phyloP scores from a whole-genome alignment of 768 basidiomycete genomes.

The Mycena floridula region DNA sequence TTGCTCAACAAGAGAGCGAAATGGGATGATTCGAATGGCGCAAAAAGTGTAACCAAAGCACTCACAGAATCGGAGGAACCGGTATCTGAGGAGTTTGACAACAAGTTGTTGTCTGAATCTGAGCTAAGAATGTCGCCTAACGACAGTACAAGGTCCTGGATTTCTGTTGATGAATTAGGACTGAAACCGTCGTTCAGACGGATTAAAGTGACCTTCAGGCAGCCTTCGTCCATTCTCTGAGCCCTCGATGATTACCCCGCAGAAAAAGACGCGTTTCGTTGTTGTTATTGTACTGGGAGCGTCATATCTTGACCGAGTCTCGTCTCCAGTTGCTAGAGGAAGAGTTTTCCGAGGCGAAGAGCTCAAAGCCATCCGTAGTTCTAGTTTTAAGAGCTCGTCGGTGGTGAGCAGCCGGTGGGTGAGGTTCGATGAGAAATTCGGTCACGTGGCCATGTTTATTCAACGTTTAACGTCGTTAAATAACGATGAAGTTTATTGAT shows the following conservation, averaged over 20 bases:
- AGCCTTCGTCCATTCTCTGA: constrained; percentile 65
- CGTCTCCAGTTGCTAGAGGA: constrained; percentile 68
- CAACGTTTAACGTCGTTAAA: too few species aligned
- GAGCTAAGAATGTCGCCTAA: constrained; percentile 62
- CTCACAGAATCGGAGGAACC: constrained; percentile 38
- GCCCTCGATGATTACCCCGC: constrained; percentile 85
- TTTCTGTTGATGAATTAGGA: constrained; percentile 49
- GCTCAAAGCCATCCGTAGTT: constrained; percentile 70
- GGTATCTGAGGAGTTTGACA: constrained; percentile 35
- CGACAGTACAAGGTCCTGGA: constrained; percentile 73
- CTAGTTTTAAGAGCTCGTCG: too few species aligned
- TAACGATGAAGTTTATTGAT: too few species aligned
- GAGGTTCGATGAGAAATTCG: too few species aligned
- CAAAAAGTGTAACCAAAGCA: constrained; percentile 8
- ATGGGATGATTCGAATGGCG: too few species aligned
- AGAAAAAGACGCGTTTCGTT: constrained; percentile 83
- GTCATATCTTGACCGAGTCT: constrained; percentile 32
- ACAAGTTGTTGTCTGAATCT: constrained; percentile 43
- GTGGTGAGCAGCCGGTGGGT: too few species aligned
- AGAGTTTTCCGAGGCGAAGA: constrained; percentile 69
- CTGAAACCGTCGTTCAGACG: too few species aligned
- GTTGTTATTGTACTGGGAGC: constrained; percentile 33
- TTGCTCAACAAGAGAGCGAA: too few species aligned
- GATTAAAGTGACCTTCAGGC: constrained; percentile 47
- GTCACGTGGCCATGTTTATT: too few species aligned